Evolutionary conservation across 805 yeast genomes (phyloP).

Genomic region (Candida tibetensis): DNA sequence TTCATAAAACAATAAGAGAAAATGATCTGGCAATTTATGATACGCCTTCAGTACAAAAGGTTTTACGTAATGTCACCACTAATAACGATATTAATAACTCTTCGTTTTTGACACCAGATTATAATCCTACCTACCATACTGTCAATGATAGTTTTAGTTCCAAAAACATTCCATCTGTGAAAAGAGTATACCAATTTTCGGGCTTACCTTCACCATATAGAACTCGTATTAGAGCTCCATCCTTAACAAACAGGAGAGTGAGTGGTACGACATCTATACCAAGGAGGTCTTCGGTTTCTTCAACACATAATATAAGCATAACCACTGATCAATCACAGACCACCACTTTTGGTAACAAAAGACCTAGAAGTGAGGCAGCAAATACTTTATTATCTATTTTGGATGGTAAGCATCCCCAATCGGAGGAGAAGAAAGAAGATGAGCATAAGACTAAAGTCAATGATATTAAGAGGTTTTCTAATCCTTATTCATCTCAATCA

Average conservation of each 20-base stretch:
- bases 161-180: conserved; percentile 31
- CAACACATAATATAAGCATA: conserved; percentile 2
- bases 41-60: conserved; percentile 29
- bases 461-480: conserved; percentile 8
- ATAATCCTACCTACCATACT: conserved; percentile 37
- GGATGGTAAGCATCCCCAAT: conserved; percentile 21
- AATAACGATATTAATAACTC: conserved; percentile 17
- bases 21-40: conserved; percentile 11
- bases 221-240: conserved; percentile 37
- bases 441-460: not conserved
- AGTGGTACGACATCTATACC: not conserved
- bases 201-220: conserved; percentile 45
- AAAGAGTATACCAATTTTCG: conserved; percentile 44
- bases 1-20: not conserved
- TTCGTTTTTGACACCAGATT: conserved; percentile 32
- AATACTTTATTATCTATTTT: conserved; percentile 36
- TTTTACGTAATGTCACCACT: conserved; percentile 24
- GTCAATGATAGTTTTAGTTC: conserved; percentile 21
- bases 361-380: conserved; percentile 36
- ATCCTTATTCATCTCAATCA: conserved; percentile 11
- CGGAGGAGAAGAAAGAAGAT: not conserved
- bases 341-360: conserved; percentile 7
- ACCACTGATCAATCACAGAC: conserved; percentile 1
- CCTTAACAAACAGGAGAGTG: conserved; percentile 1
- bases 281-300: conserved; percentile 2